Percentiles rank a stretch among this genome's conserved stretches.
Conservation (phyloP, 2,329 filamentous ascomycete species). For the Sarocladium oryzae region DNA sequence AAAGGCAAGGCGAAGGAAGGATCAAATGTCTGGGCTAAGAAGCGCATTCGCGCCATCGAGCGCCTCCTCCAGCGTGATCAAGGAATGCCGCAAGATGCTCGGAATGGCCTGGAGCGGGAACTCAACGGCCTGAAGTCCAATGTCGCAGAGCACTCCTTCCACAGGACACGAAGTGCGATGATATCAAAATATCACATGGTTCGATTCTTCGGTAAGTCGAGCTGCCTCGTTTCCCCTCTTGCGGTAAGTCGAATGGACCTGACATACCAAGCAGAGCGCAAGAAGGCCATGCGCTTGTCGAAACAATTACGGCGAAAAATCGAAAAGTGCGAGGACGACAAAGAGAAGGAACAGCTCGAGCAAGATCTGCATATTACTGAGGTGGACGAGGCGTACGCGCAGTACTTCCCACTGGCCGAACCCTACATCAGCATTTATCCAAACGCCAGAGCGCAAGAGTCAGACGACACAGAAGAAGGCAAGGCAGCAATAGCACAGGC, state of each 20-base stretch:
- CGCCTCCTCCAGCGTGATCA: conserved; percentile 55
- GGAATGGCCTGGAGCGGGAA: conserved; percentile 65
- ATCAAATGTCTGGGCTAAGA: conserved; percentile 58
- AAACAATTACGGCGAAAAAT: conserved; percentile 59
- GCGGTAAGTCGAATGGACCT: not conserved
- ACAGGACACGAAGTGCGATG: conserved; percentile 60
- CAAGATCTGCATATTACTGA: conserved; percentile 59
- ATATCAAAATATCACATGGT: conserved; percentile 79
- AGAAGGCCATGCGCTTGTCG: conserved; percentile 62
- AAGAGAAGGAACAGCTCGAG: conserved; percentile 46
- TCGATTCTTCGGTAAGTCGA: conserved; percentile 64
- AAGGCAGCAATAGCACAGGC: conserved; percentile 36
- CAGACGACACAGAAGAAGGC: conserved; percentile 28
- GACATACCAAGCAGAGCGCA: conserved; percentile 46
- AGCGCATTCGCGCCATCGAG: conserved; percentile 63
- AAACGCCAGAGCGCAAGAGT: conserved; percentile 22
- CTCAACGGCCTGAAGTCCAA: conserved; percentile 60
- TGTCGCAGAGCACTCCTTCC: conserved; percentile 50
- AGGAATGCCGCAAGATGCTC: conserved; percentile 60
- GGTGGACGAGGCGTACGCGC: conserved; percentile 70
- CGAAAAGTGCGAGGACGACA: conserved; percentile 40
- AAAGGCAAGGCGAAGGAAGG: conserved; percentile 39
- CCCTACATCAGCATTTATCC: conserved; percentile 62
- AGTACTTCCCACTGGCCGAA: conserved; percentile 64
- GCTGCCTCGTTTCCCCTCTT: not conserved